A percentile compares a stretch with the other conserved stretches of the same genome.
Evolutionary conservation across 805 yeast species (phyloP).

Genomic region (Kregervanrija pseudodelftensis): DNA sequence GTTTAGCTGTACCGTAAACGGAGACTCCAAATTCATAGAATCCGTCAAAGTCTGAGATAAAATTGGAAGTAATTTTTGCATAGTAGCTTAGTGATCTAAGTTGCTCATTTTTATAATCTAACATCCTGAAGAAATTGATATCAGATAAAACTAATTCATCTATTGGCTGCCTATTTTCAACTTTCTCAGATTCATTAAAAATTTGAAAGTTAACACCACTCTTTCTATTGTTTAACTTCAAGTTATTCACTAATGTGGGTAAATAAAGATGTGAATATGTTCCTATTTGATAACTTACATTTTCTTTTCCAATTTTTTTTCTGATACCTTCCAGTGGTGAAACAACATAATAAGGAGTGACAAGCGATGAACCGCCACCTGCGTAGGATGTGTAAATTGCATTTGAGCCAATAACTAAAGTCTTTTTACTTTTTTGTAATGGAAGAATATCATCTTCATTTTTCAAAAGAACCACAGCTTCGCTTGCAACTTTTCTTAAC

Average conservation of each 20-base stretch:
- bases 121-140: background rate
- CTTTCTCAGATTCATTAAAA: slow-evolving; percentile 21
- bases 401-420: slow-evolving; percentile 55
- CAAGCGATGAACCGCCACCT: slow-evolving; percentile 59
- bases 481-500: slow-evolving; percentile 40
- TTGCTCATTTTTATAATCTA: slow-evolving; percentile 3
- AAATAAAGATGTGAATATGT: too few relatives aligned
- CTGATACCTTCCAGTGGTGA: slow-evolving; percentile 13
- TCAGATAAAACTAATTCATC: slow-evolving; percentile 20
- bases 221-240: slow-evolving; percentile 9
- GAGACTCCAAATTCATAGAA: slow-evolving; percentile 35
- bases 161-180: slow-evolving; percentile 19
- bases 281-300: slow-evolving; percentile 1
- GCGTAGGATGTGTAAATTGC: slow-evolving; percentile 38
- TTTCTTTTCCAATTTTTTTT: slow-evolving; percentile 16
- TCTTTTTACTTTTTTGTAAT: slow-evolving; percentile 31
- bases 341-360: slow-evolving; percentile 17
- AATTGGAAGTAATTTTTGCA: slow-evolving; percentile 33
- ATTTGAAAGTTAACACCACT: slow-evolving; percentile 25
- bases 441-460: slow-evolving; percentile 44
- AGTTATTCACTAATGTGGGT: too few relatives aligned
- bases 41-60: slow-evolving; percentile 31
- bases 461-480: slow-evolving; percentile 49
- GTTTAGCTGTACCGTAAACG: slow-evolving; percentile 35
- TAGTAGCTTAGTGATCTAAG: slow-evolving; percentile 25